Evolutionary conservation across 202 grass and related monocot genomes (phyloP), one percentile per base, ranked within the genome.

Genomic region (Carex arenaria): DNA sequence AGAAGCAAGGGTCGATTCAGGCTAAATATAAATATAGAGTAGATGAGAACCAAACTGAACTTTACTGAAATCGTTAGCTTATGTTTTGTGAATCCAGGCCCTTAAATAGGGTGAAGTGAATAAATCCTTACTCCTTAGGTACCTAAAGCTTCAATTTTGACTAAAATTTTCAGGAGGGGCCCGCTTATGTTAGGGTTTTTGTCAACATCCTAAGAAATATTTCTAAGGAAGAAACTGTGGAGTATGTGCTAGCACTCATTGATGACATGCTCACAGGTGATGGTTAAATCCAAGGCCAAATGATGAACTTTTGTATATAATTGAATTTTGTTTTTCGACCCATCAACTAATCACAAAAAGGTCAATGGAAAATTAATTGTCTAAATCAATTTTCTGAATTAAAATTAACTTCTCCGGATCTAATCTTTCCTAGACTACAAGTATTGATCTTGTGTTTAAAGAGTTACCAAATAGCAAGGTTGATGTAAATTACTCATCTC

Each of bases 231-330:
- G 95, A 98, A 28, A 95, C 95, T 52, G 88, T 95, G 32, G 93
- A 95, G 81, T 98, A 98, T 80, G 93, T 92, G 68, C 81, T 98
- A 87, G 93, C 95, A 47, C 93, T 98, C 45, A 87, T 98, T 89
- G 93, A 95, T 90, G 93, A 98, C 56, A 95, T 98, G 86, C 91
- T 98, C 83, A 79, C 89, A 92, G 93, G 95, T 98, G 70, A 61
- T 75, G n/a, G 81, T 78, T 84, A 79, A 63, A 11, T 20, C 43
- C 69, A 72, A 72, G 42, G 38, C 43, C 19, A 51, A 64, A 51
- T 66, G 63, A 12, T 26, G 69, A 4, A 55, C 28, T 72, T 28
- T 73, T 83, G 56, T 11, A 49, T 22, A 43, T 28, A 53, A 72
- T 82, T 63, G 12, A 60, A 51, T 76, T 40, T 61, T 72, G 2